Percentiles rank a stretch among this genome's conserved stretches.
Evolutionary conservation across 2,329 filamentous ascomycete species (phyloP).

Genomic region (Fusarium algeriense): DNA sequence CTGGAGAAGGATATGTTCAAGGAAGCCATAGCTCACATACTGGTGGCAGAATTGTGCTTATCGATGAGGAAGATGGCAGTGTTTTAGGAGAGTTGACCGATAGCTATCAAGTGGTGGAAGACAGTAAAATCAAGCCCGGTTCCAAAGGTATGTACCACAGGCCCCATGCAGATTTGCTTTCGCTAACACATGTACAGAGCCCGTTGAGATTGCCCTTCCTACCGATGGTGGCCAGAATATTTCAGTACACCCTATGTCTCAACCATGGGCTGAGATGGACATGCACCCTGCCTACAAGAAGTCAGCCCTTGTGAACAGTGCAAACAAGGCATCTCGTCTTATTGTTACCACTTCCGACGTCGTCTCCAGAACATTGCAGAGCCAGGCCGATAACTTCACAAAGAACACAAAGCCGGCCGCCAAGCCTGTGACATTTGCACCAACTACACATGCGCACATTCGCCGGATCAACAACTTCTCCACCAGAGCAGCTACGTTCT

Average conservation of each 20-base stretch:
- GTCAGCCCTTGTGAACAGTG: constrained; percentile 87
- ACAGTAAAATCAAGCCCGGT: constrained; percentile 80
- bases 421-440: constrained; percentile 89
- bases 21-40: constrained; percentile 66
- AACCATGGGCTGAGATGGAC: constrained; percentile 80
- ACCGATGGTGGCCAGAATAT: constrained; percentile 73
- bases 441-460: constrained; percentile 84
- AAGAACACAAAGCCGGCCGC: constrained; percentile 80
- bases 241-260: constrained; percentile 73
- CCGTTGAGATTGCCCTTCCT: constrained; percentile 83
- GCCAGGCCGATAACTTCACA: constrained; percentile 83
- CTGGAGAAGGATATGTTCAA: constrained; percentile 81
- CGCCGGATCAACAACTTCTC: constrained; percentile 93
- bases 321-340: constrained; percentile 87
- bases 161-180: background rate
- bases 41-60: constrained; percentile 84
- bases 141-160: constrained; percentile 78
- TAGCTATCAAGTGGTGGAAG: constrained; percentile 83
- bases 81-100: constrained; percentile 92
- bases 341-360: constrained; percentile 89
- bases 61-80: constrained; percentile 96
- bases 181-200: constrained; percentile 60
- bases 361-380: constrained; percentile 81
- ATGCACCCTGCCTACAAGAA: constrained; percentile 93
- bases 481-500: constrained; percentile 80